These are phyloP conservation scores for Colletotrichum lupini DNA, from an alignment of 2,329 filamentous ascomycete genomes.

Conservation along the genomic window DNA sequence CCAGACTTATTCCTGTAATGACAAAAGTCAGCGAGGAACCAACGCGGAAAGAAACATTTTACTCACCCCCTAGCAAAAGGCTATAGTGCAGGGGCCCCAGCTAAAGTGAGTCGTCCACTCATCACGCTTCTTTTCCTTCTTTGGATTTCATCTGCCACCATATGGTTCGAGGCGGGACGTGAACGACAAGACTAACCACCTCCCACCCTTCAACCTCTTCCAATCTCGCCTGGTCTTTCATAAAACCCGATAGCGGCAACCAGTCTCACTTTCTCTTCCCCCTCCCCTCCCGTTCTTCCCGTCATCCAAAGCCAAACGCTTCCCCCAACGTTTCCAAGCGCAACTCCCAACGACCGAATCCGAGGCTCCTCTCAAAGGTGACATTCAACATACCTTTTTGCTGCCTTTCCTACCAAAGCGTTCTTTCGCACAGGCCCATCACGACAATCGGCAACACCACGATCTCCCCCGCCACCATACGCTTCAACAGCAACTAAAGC, in stretches of 20 bases:
- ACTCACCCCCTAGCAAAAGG: neutral
- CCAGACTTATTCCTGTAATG: neutral
- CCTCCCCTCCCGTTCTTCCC: neutral
- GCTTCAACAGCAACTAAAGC: constrained; percentile 24
- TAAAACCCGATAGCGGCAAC: constrained; percentile 8
- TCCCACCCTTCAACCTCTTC: constrained; percentile 9
- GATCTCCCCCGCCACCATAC: neutral
- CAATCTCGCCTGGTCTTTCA: neutral
- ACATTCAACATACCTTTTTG: neutral
- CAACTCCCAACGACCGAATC: constrained; percentile 22
- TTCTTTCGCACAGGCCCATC: neutral
- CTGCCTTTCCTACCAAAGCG: constrained; percentile 7
- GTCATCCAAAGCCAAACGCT: neutral
- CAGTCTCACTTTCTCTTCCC: neutral
- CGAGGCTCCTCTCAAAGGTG: neutral
- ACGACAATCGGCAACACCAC: constrained; percentile 1
- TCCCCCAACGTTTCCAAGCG: neutral
- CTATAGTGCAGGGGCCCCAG: constrained; percentile 13
- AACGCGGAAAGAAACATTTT: neutral
- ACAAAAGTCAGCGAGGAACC: neutral
- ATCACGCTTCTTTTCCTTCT: constrained; percentile 22
- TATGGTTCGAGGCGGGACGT: constrained; percentile 27
- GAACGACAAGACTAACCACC: constrained; percentile 26
- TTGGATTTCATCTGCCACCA: constrained; percentile 16
- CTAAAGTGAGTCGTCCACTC: constrained; percentile 20